phyloP scores from a whole-genome alignment of 306 rosid species.

The Lotus japonicus region DNA sequence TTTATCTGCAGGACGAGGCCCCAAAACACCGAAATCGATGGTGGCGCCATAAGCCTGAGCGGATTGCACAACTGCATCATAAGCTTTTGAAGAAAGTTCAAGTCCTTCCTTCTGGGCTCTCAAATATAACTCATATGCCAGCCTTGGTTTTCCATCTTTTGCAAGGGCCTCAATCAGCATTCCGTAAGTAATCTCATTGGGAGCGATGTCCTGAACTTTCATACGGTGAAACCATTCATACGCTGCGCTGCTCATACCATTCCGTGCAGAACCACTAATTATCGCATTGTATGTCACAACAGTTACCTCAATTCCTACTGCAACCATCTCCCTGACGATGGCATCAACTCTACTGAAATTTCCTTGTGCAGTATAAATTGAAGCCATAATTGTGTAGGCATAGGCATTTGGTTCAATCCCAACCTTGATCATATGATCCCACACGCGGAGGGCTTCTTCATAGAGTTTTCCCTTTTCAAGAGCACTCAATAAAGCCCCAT shows the following conservation, averaged over 20 bases:
- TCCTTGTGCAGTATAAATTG: conserved; percentile 76
- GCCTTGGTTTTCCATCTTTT: conserved; percentile 77
- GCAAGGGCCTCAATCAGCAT: conserved; percentile 87
- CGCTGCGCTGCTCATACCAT: conserved; percentile 61
- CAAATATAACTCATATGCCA: conserved; percentile 69
- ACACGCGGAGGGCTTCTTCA: conserved; percentile 72
- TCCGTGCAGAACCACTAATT: conserved; percentile 65
- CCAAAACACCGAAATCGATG: conserved; percentile 47
- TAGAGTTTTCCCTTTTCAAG: conserved; percentile 92
- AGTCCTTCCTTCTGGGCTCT: conserved; percentile 68
- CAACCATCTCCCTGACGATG: conserved; percentile 61
- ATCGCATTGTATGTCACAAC: conserved; percentile 85
- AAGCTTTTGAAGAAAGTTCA: conserved; percentile 59
- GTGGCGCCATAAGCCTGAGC: conserved; percentile 45
- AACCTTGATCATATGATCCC: conserved; percentile 86
- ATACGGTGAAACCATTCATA: conserved; percentile 91
- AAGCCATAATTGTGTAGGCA: conserved; percentile 87
- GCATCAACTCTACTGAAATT: conserved; percentile 68
- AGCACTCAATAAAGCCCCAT: conserved; percentile 90
- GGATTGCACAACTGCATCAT: conserved; percentile 57
- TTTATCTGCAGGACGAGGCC: conserved; percentile 62
- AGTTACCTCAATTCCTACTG: conserved; percentile 60
- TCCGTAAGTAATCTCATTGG: conserved; percentile 67
- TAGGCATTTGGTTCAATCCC: conserved; percentile 72
- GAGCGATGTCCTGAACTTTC: conserved; percentile 66